A percentile compares a stretch with the other conserved stretches of the same genome.
Conservation (phyloP, 345 rosid genomes). For the Theobroma cacao region DNA sequence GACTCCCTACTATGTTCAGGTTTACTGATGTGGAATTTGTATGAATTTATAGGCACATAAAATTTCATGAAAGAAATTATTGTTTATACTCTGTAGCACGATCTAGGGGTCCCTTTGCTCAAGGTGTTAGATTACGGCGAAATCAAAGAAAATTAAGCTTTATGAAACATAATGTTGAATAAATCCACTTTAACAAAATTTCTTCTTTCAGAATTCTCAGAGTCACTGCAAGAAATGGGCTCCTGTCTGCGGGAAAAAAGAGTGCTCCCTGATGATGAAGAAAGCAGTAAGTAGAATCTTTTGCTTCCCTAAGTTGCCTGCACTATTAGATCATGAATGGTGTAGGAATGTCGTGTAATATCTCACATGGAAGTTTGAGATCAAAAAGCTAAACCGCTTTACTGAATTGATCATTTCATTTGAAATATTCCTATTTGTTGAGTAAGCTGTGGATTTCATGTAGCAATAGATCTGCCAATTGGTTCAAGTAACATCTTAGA, state of each 20-base stretch:
- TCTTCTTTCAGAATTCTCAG: constrained; percentile 78
- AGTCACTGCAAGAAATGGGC: constrained; percentile 93
- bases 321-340: not conserved
- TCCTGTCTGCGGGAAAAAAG: constrained; percentile 73
- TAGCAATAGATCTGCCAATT: not conserved
- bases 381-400: not conserved
- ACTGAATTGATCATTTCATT: not conserved
- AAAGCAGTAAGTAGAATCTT: constrained; percentile 51
- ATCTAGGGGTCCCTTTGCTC: not conserved
- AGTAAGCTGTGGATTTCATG: not conserved
- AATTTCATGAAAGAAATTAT: not conserved
- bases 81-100: not conserved
- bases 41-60: not conserved
- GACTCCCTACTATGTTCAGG: not conserved
- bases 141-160: not conserved
- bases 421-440: not conserved
- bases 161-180: not conserved
- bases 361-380: not conserved
- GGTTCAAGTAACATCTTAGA: constrained; percentile 1
- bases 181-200: constrained; percentile 4
- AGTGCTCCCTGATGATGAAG: constrained; percentile 65
- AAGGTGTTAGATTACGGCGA: not conserved
- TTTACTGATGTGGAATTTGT: not conserved
- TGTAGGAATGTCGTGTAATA: constrained; percentile 3
- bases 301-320: not conserved